Conservation (phyloP, 192 early-diverging fungal genomes). For the Coemansia sp. region DNA sequence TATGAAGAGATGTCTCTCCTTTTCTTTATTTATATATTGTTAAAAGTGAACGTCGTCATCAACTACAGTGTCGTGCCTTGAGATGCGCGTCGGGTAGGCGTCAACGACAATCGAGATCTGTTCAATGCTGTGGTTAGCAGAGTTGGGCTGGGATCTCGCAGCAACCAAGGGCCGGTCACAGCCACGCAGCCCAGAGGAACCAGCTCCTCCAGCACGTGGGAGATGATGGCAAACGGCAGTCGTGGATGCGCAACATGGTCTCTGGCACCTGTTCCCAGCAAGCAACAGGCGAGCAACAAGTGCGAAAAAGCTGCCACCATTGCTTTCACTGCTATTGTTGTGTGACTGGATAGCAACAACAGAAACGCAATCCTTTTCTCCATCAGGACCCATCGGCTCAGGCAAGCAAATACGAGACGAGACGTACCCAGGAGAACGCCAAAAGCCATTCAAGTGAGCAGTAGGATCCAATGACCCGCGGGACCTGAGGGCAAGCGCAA, state of each 20-base stretch:
- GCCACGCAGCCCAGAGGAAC: too few species aligned
- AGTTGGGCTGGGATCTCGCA: background rate
- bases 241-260: background rate
- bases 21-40: background rate
- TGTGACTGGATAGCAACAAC: background rate
- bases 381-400: background rate
- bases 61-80: conserved; percentile 19
- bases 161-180: too few species aligned
- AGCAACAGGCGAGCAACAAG: background rate
- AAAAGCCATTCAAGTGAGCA: conserved; percentile 18
- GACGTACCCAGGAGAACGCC: conserved; percentile 15
- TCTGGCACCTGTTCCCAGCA: background rate
- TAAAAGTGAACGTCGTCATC: conserved; percentile 9
- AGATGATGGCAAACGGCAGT: too few species aligned
- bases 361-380: too few species aligned
- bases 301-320: background rate
- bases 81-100: background rate
- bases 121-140: background rate
- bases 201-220: too few species aligned
- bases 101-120: background rate
- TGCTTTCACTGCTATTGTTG: background rate
- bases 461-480: conserved; percentile 10
- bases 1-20: too few species aligned
- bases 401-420: background rate
- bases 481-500: conserved; percentile 26